A percentile compares a stretch with the other conserved stretches of the same genome.
phyloP scores from a whole-genome alignment of 2,329 filamentous ascomycete species.

The Nannizziopsis arthrosporioides region DNA sequence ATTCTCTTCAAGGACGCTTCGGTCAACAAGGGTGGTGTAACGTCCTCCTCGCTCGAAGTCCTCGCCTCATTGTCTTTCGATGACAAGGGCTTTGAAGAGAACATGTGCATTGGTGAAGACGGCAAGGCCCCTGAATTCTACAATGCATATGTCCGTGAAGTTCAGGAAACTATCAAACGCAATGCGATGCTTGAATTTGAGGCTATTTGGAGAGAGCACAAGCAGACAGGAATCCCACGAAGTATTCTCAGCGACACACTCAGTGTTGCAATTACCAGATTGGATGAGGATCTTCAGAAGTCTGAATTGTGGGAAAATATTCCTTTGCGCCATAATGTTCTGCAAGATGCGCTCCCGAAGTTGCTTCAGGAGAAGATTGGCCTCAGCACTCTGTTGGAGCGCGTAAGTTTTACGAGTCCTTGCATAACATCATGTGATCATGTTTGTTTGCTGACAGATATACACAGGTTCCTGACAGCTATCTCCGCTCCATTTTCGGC shows the following conservation, averaged over 20 bases:
- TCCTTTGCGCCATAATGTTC: constrained; percentile 61
- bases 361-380: constrained; percentile 82
- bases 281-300: constrained; percentile 91
- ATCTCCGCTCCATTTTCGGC: constrained; percentile 89
- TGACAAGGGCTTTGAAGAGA: constrained; percentile 70
- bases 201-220: constrained; percentile 92
- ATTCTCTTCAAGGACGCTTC: constrained; percentile 96
- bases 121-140: constrained; percentile 83
- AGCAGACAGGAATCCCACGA: constrained; percentile 64
- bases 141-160: constrained; percentile 78
- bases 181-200: constrained; percentile 94
- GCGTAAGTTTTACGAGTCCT: constrained; percentile 42
- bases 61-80: constrained; percentile 90
- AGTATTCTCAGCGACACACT: constrained; percentile 87
- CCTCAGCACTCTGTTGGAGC: constrained; percentile 69
- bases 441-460: constrained; percentile 18
- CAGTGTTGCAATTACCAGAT: constrained; percentile 82
- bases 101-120: constrained; percentile 80
- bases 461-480: constrained; percentile 66
- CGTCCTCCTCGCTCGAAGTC: constrained; percentile 91
- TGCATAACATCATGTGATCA: neutral
- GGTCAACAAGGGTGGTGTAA: constrained; percentile 97
- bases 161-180: constrained; percentile 79
- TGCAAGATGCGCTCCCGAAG: constrained; percentile 74
- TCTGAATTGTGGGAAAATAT: constrained; percentile 84